Conservation (phyloP, 352 stramenopile species). For the Plasmopara halstedii region DNA sequence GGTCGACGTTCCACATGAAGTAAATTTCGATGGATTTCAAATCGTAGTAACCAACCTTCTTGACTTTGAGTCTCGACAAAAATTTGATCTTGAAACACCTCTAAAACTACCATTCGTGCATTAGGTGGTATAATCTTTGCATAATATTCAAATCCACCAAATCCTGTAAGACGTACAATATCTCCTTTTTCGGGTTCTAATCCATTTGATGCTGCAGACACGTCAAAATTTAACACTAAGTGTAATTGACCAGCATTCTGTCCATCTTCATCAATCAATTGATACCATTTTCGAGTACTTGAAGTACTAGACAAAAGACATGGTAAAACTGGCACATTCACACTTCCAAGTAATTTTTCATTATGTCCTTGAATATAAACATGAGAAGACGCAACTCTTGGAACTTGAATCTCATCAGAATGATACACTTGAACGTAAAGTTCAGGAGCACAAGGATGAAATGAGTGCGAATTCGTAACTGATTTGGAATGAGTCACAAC, state of each 20-base stretch:
- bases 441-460: constrained; percentile 48
- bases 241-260: constrained; percentile 56
- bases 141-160: constrained; percentile 64
- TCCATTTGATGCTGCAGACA: constrained; percentile 21
- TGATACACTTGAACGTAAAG: constrained; percentile 59
- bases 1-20: constrained; percentile 54
- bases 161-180: constrained; percentile 47
- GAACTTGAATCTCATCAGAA: constrained; percentile 21
- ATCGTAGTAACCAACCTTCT: constrained; percentile 52
- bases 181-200: constrained; percentile 47
- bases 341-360: constrained; percentile 52
- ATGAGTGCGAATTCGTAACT: too few relatives aligned
- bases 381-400: constrained; percentile 4
- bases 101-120: constrained; percentile 46
- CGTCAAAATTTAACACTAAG: constrained; percentile 49
- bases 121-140: constrained; percentile 42
- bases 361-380: constrained; percentile 13
- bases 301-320: constrained; percentile 53
- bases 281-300: constrained; percentile 49
- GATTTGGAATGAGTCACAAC: too few relatives aligned
- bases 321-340: constrained; percentile 47
- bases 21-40: constrained; percentile 63
- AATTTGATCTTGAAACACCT: constrained; percentile 61
- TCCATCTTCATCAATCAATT: constrained; percentile 38
- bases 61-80: constrained; percentile 45